Conservation (phyloP, 192 early-diverging fungal genomes). For the Physocladia obscura region DNA sequence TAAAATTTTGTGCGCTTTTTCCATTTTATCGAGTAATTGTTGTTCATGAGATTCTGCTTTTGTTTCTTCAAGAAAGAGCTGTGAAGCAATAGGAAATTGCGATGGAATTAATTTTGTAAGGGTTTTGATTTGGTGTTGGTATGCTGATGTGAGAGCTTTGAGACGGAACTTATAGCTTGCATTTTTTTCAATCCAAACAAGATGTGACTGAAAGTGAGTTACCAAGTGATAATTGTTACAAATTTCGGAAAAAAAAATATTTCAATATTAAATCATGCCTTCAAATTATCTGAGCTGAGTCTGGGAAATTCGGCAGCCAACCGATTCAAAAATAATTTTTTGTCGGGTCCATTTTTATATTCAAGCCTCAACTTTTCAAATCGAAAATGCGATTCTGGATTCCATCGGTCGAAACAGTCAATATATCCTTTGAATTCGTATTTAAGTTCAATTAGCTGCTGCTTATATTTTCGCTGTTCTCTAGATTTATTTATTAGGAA, state of each 20-base stretch:
- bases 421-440: conserved; percentile 5
- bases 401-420: conserved; percentile 10
- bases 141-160: neutral
- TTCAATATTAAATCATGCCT: neutral
- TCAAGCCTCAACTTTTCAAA: conserved; percentile 16
- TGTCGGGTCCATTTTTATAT: neutral
- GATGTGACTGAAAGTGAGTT: conserved; percentile 4
- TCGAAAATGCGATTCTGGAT: neutral
- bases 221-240: no score
- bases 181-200: conserved; percentile 13
- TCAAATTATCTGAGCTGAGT: neutral
- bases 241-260: neutral
- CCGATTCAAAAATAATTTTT: conserved; percentile 4
- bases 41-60: neutral
- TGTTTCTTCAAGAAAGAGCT: conserved; percentile 5
- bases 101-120: conserved; percentile 4
- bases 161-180: conserved; percentile 8
- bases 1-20: conserved; percentile 7
- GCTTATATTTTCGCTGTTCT: neutral
- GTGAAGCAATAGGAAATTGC: conserved; percentile 9
- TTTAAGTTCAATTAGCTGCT: conserved; percentile 13
- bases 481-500: neutral
- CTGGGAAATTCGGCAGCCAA: conserved; percentile 17
- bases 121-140: neutral
- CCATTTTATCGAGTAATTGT: neutral